Percentiles rank a stretch among this genome's conserved stretches.
phyloP scores from a whole-genome alignment of 345 rosid species.

The Populus simonii region DNA sequence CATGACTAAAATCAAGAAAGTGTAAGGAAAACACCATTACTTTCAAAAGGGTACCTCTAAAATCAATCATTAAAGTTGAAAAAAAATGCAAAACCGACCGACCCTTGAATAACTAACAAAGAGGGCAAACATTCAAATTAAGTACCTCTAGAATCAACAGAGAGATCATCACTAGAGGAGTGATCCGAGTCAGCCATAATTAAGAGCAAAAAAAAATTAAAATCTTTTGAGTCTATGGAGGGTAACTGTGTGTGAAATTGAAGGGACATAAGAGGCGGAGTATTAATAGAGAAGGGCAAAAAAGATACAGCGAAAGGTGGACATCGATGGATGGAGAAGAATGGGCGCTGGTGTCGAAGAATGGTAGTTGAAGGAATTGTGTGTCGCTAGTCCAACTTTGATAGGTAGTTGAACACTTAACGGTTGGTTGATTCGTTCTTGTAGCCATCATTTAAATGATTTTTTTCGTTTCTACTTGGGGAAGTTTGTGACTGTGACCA shows the following conservation, averaged over 20 bases:
- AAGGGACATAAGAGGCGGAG: not conserved
- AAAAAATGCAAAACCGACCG: too few species aligned
- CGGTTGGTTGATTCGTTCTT: slow-evolving; percentile 4
- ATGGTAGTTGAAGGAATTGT: slow-evolving; percentile 39
- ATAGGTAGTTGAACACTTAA: slow-evolving; percentile 43
- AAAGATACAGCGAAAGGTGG: not conserved
- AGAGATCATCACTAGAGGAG: slow-evolving; percentile 16
- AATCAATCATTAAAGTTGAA: not conserved
- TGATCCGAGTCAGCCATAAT: slow-evolving; percentile 47
- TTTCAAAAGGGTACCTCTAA: not conserved
- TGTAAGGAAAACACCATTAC: not conserved
- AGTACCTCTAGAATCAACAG: slow-evolving; percentile 25
- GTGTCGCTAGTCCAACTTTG: slow-evolving; percentile 36
- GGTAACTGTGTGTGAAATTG: slow-evolving; percentile 2
- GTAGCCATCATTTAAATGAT: not conserved
- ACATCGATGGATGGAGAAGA: not conserved
- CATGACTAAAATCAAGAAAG: not conserved
- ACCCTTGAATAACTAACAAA: too few species aligned
- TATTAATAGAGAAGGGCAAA: slow-evolving; percentile 1
- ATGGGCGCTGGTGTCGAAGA: slow-evolving; percentile 28
- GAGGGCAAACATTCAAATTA: not conserved
- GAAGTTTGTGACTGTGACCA: too few species aligned
- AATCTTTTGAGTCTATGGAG: not conserved
- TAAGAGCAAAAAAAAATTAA: not conserved
- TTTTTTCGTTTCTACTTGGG: too few species aligned